Conservation (phyloP, 805 yeast species). For the Sugiyamaella marilandica region DNA sequence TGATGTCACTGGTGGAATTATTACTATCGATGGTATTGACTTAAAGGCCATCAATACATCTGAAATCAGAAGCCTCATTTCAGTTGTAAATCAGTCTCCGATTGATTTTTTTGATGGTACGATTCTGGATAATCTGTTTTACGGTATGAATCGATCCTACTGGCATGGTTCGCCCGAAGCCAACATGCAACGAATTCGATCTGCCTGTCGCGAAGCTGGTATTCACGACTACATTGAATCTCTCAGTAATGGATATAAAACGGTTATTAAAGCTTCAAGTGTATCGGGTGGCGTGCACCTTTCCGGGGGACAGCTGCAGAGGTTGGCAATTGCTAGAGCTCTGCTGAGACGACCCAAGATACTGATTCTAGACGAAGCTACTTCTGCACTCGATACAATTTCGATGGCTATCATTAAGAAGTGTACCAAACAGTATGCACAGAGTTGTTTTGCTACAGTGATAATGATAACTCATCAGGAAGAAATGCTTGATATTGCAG, state of each 20-base stretch:
- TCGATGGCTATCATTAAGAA: conserved; percentile 49
- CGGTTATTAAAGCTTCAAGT: conserved; percentile 49
- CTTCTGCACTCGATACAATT: conserved; percentile 75
- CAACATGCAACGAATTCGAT: conserved; percentile 27
- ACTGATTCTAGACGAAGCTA: conserved; percentile 75
- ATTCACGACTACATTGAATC: conserved; percentile 49
- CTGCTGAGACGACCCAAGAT: conserved; percentile 62
- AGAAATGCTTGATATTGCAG: conserved; percentile 58
- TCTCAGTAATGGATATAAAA: conserved; percentile 55
- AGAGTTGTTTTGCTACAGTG: conserved; percentile 40
- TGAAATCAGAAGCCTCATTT: conserved; percentile 49
- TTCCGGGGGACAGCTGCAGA: conserved; percentile 90
- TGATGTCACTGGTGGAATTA: conserved; percentile 35
- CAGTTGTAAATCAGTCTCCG: conserved; percentile 75
- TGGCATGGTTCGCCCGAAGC: background rate
- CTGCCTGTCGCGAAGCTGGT: conserved; percentile 42
- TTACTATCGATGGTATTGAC: conserved; percentile 46
- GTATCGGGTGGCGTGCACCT: conserved; percentile 36
- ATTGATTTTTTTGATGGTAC: conserved; percentile 63
- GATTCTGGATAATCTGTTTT: conserved; percentile 62
- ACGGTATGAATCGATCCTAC: conserved; percentile 34
- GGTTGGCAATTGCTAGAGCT: conserved; percentile 81
- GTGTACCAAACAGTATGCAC: conserved; percentile 40
- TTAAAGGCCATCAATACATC: conserved; percentile 43
- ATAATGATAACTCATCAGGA: conserved; percentile 71